phyloP scores from a whole-genome alignment of 345 rosid species.

The Eucalyptus curtisii region DNA sequence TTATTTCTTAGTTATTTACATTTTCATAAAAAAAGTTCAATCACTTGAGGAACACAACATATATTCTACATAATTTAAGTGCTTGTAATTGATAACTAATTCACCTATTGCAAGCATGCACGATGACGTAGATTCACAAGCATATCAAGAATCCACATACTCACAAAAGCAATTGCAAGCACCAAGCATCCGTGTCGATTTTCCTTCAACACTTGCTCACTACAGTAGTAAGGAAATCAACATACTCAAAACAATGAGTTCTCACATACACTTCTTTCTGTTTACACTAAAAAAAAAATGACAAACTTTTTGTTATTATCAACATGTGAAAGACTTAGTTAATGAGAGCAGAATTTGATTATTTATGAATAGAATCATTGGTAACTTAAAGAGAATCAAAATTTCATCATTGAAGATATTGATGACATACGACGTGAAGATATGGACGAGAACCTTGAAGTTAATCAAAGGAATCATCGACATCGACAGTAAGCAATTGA shows the following conservation, averaged over 20 bases:
- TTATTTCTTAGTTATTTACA: not conserved
- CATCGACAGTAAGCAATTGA: accelerated
- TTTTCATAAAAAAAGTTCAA: not conserved
- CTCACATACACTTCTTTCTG: not conserved
- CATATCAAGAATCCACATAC: not conserved
- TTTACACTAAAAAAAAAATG: not conserved
- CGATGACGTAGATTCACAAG: not conserved
- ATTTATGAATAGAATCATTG: accelerated
- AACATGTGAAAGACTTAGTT: not conserved
- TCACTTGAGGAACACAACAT: not conserved
- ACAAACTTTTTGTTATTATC: not conserved
- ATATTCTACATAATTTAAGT: not conserved
- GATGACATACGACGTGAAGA: not conserved
- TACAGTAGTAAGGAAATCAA: not conserved
- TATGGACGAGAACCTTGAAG: not conserved
- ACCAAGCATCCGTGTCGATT: not conserved
- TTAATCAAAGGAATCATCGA: not conserved
- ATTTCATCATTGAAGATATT: not conserved
- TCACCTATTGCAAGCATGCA: not conserved
- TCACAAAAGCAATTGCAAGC: not conserved
- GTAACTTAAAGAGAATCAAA: not conserved
- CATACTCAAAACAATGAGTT: not conserved
- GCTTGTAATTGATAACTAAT: not conserved
- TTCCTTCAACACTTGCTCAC: not conserved
- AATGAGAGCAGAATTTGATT: not conserved